These are phyloP conservation scores for Astrothelium subdiscretum DNA, from an alignment of 495 filamentous ascomycete genomes.

Conservation along the genomic window DNA sequence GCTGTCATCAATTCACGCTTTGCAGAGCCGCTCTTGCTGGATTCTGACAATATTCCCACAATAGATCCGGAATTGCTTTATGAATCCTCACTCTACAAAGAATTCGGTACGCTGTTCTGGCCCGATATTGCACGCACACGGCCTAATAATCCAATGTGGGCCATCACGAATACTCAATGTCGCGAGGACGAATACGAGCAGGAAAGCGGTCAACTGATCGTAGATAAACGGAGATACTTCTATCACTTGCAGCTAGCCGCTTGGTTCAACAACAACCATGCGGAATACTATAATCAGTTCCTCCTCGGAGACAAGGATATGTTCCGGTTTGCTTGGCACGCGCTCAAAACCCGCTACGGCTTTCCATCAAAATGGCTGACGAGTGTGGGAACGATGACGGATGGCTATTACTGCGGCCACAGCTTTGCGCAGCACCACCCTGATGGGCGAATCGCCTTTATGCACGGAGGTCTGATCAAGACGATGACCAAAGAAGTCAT, in stretches of 20 bases:
- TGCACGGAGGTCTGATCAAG: slow-evolving; percentile 12
- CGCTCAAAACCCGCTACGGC: slow-evolving; percentile 15
- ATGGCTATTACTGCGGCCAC: slow-evolving; percentile 11
- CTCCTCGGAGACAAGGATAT: slow-evolving; percentile 24
- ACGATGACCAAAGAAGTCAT: slow-evolving; percentile 5
- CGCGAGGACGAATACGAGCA: slow-evolving; percentile 22
- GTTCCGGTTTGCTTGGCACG: slow-evolving; percentile 24
- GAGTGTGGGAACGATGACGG: slow-evolving; percentile 5
- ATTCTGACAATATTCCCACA: slow-evolving; percentile 12
- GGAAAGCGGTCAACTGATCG: slow-evolving; percentile 22
- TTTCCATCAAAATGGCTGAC: slow-evolving; percentile 10
- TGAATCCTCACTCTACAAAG: slow-evolving; percentile 17
- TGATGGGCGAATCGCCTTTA: slow-evolving; percentile 10
- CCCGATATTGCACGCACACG: slow-evolving; percentile 24
- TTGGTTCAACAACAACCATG: slow-evolving; percentile 18
- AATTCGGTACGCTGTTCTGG: slow-evolving; percentile 24
- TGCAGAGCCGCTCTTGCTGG: background rate
- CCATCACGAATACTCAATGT: slow-evolving; percentile 19
- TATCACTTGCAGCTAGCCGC: slow-evolving; percentile 14
- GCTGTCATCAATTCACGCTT: slow-evolving; percentile 5
- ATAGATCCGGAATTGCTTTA: slow-evolving; percentile 20
- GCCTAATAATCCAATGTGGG: slow-evolving; percentile 22
- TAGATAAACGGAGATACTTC: slow-evolving; percentile 20
- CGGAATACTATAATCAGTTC: slow-evolving; percentile 19
- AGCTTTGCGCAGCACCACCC: slow-evolving; percentile 13